Conservation (phyloP, 2,329 filamentous ascomycete species). For the Aaosphaeria pasadenensis region DNA sequence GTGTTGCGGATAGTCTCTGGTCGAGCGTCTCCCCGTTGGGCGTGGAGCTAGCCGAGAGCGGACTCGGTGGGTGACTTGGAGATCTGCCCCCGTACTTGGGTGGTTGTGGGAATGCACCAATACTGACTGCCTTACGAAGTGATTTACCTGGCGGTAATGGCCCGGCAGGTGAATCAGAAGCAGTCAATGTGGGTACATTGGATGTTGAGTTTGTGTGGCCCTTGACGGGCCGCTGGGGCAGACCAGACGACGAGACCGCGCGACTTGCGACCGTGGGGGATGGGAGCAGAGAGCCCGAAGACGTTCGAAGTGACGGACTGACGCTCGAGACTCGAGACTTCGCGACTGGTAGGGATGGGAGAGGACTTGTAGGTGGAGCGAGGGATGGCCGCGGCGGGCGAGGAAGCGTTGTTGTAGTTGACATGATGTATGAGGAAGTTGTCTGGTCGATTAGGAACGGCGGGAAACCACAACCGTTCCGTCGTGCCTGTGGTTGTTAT, state of each 20-base stretch:
- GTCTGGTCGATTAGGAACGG: background rate
- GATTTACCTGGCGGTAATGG: slow-evolving; percentile 55
- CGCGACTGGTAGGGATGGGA: slow-evolving; percentile 70
- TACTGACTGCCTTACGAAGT: slow-evolving; percentile 84
- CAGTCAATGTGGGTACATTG: slow-evolving; percentile 49
- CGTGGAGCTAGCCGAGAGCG: slow-evolving; percentile 48
- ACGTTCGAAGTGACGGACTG: slow-evolving; percentile 22
- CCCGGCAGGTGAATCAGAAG: slow-evolving; percentile 36
- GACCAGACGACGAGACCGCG: slow-evolving; percentile 31
- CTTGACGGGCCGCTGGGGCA: slow-evolving; percentile 25
- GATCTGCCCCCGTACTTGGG: slow-evolving; percentile 64
- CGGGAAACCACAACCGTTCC: background rate
- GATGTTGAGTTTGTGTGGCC: slow-evolving; percentile 30
- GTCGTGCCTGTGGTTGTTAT: no score
- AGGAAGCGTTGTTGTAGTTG: slow-evolving; percentile 62
- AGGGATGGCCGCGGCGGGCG: slow-evolving; percentile 59
- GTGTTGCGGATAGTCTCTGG: slow-evolving; percentile 25
- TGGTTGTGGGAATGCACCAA: slow-evolving; percentile 89
- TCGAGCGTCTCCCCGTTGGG: slow-evolving; percentile 31
- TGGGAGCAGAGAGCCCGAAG: slow-evolving; percentile 27
- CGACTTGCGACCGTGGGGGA: slow-evolving; percentile 19
- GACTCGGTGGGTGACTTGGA: slow-evolving; percentile 60
- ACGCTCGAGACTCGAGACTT: slow-evolving; percentile 63
- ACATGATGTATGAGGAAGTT: background rate
- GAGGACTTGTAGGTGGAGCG: slow-evolving; percentile 67